phyloP scores from a whole-genome alignment of 352 stramenopile genomes.

The Globisporangium cystogenes region DNA sequence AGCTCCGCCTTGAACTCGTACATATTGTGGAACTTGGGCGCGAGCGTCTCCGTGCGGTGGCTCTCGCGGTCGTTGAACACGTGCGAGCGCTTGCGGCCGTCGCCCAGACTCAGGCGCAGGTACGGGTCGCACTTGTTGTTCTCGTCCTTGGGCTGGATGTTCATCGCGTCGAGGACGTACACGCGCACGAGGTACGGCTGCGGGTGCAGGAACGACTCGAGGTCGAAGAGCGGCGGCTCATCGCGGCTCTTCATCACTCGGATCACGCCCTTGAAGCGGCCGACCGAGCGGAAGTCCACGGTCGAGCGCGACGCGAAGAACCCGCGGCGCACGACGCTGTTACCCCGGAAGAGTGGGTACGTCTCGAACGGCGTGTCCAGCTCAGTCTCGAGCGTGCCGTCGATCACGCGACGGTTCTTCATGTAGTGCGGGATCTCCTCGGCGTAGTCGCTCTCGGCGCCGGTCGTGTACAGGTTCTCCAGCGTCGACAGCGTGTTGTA shows the following conservation, averaged over 20 bases:
- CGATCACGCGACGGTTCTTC: slow-evolving; percentile 42
- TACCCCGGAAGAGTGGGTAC: slow-evolving; percentile 62
- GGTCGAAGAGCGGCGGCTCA: slow-evolving; percentile 65
- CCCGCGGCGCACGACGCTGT: slow-evolving; percentile 30
- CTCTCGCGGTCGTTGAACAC: slow-evolving; percentile 81
- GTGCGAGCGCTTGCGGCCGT: slow-evolving; percentile 52
- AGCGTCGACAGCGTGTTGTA: neutral
- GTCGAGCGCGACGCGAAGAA: slow-evolving; percentile 22
- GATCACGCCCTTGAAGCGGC: slow-evolving; percentile 88
- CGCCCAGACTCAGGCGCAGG: slow-evolving; percentile 73
- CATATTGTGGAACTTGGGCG: slow-evolving; percentile 88
- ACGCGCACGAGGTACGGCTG: slow-evolving; percentile 80
- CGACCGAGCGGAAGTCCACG: slow-evolving; percentile 50
- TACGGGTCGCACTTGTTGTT: slow-evolving; percentile 87
- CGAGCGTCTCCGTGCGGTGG: slow-evolving; percentile 63
- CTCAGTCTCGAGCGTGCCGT: slow-evolving; percentile 56
- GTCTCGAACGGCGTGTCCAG: slow-evolving; percentile 80
- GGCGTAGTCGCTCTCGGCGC: slow-evolving; percentile 36
- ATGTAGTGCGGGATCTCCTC: slow-evolving; percentile 71
- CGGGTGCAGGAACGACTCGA: slow-evolving; percentile 69
- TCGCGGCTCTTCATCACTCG: slow-evolving; percentile 69
- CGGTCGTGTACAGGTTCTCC: slow-evolving; percentile 13
- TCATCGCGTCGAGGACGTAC: slow-evolving; percentile 80
- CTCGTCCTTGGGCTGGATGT: slow-evolving; percentile 76
- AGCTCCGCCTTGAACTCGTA: slow-evolving; percentile 89